phyloP scores from a whole-genome alignment of 2,329 filamentous ascomycete genomes.

The Dichotomopilus funicola region DNA sequence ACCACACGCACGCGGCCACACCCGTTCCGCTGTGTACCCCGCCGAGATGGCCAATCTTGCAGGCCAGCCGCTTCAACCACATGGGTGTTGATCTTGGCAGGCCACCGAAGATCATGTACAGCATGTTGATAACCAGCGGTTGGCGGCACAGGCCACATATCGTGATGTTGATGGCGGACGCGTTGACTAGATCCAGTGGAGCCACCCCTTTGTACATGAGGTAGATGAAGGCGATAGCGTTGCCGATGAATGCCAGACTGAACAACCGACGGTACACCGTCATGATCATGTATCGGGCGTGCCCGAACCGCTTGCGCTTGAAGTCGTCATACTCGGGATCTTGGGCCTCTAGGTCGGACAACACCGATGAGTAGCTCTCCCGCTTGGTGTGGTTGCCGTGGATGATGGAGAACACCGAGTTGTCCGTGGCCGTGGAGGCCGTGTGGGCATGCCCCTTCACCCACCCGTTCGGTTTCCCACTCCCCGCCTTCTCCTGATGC shows the following conservation, averaged over 20 bases:
- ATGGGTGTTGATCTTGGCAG: slow-evolving; percentile 41
- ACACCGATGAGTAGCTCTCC: not conserved
- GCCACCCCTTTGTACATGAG: slow-evolving; percentile 33
- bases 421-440: not conserved
- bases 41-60: slow-evolving; percentile 47
- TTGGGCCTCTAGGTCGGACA: slow-evolving; percentile 20
- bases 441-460: not conserved
- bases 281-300: slow-evolving; percentile 39
- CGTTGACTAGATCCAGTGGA: slow-evolving; percentile 20
- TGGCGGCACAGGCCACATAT: slow-evolving; percentile 47
- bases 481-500: not conserved
- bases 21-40: slow-evolving; percentile 46
- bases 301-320: slow-evolving; percentile 19
- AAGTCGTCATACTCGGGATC: slow-evolving; percentile 8
- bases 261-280: slow-evolving; percentile 53
- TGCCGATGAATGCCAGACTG: slow-evolving; percentile 44
- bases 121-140: slow-evolving; percentile 45
- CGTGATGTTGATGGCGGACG: slow-evolving; percentile 37
- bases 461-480: too few relatives aligned
- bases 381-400: slow-evolving; percentile 1
- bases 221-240: slow-evolving; percentile 41
- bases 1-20: slow-evolving; percentile 44
- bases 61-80: slow-evolving; percentile 40
- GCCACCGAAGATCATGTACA: slow-evolving; percentile 40
- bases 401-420: not conserved